Evolutionary conservation across 805 yeast species (phyloP).

Genomic region (Ogataea neopini): DNA sequence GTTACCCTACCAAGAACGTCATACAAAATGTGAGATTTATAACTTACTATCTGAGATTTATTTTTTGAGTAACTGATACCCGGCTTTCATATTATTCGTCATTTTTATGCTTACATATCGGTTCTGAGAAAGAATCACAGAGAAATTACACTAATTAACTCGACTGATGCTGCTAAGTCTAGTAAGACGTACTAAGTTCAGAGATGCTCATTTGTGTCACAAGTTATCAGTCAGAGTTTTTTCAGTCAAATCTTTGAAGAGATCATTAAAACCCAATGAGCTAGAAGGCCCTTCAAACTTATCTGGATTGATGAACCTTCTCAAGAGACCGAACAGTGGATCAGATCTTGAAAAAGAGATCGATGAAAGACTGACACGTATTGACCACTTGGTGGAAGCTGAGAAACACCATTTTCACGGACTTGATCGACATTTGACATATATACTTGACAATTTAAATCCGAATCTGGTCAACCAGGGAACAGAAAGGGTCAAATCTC

Average conservation of each 20-base stretch:
- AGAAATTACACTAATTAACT: too few species aligned
- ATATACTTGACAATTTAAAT: conserved; percentile 20
- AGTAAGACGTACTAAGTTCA: too few species aligned
- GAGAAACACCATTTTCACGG: conserved; percentile 16
- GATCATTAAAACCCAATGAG: neutral
- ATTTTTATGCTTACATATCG: too few species aligned
- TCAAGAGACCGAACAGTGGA: conserved; percentile 13
- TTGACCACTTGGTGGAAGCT: conserved; percentile 11
- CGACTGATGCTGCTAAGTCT: too few species aligned
- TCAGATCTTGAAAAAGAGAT: conserved; percentile 13
- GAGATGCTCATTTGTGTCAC: neutral
- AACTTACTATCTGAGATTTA: neutral
- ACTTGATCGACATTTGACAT: conserved; percentile 17
- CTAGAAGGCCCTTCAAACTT: neutral
- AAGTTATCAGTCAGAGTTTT: neutral
- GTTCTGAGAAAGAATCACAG: too few species aligned
- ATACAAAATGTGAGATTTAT: too few species aligned
- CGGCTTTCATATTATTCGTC: neutral
- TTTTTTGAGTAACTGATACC: neutral
- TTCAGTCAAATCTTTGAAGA: neutral
- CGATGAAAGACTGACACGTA: conserved; percentile 11
- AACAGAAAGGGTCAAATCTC: neutral
- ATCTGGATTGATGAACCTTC: conserved; percentile 8
- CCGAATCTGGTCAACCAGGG: neutral
- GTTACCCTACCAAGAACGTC: neutral